A percentile compares a stretch with the other conserved stretches of the same genome.
Evolutionary conservation across 2,329 filamentous ascomycete genomes (phyloP).

Genomic region (Aureobasidium leucospermi): DNA sequence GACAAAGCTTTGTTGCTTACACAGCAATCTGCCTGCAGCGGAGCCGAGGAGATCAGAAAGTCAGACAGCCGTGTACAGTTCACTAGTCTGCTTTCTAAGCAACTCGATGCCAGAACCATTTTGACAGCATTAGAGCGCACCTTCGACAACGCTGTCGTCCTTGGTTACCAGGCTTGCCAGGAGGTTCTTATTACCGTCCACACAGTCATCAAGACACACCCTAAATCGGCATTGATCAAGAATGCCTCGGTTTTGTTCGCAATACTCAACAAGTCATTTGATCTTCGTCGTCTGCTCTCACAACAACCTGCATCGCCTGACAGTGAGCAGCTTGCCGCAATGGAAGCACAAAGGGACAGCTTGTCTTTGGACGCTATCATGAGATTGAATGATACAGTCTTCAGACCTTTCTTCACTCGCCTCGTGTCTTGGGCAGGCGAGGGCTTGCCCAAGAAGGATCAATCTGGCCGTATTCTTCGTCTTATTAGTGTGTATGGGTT

Average conservation of each 20-base stretch:
- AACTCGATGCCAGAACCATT: slow-evolving; percentile 68
- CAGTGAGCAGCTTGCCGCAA: slow-evolving; percentile 23
- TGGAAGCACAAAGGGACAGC: slow-evolving; percentile 53
- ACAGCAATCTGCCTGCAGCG: slow-evolving; percentile 54
- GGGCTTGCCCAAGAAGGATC: slow-evolving; percentile 56
- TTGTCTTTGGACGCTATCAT: slow-evolving; percentile 76
- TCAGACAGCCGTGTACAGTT: slow-evolving; percentile 58
- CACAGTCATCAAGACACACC: slow-evolving; percentile 65
- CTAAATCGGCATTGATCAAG: slow-evolving; percentile 72
- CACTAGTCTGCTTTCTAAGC: slow-evolving; percentile 66
- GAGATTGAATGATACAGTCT: slow-evolving; percentile 90
- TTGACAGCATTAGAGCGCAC: slow-evolving; percentile 66
- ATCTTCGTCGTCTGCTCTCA: slow-evolving; percentile 55
- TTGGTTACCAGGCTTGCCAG: slow-evolving; percentile 45
- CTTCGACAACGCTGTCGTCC: slow-evolving; percentile 55
- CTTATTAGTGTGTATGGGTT: slow-evolving; percentile 77
- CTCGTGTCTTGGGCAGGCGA: slow-evolving; percentile 73
- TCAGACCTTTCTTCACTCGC: slow-evolving; percentile 82
- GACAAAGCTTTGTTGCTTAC: slow-evolving; percentile 65
- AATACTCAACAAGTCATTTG: slow-evolving; percentile 50
- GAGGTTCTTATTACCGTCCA: slow-evolving; percentile 66
- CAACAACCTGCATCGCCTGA: slow-evolving; percentile 55
- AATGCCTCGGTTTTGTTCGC: slow-evolving; percentile 62
- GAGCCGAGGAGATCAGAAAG: slow-evolving; percentile 9
- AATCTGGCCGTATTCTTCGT: slow-evolving; percentile 51